Conservation (phyloP, 352 stramenopile species). For the Phytophthora ohioensis region DNA sequence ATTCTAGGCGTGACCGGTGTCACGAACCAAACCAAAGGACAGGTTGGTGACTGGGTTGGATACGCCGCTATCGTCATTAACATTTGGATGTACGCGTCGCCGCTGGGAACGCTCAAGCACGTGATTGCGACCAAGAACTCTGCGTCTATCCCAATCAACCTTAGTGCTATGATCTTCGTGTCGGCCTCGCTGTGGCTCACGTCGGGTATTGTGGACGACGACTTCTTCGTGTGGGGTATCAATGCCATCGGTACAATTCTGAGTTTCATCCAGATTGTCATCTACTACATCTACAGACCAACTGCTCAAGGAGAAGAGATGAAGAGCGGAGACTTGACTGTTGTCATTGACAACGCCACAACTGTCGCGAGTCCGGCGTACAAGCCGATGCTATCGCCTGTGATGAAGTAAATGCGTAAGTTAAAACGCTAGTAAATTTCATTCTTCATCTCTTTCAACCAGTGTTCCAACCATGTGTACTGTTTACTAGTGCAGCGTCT, state of each 20-base stretch:
- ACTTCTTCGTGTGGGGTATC: conserved; percentile 54
- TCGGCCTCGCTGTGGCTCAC: conserved; percentile 60
- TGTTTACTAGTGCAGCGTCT: too few species aligned
- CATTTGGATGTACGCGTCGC: conserved; percentile 62
- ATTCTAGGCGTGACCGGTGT: conserved; percentile 42
- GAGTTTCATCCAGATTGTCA: conserved; percentile 49
- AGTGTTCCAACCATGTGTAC: too few species aligned
- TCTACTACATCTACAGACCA: conserved; percentile 56
- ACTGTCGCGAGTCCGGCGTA: conserved; percentile 17
- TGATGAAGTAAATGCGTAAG: neutral
- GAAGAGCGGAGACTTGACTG: conserved; percentile 6
- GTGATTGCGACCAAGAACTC: conserved; percentile 53
- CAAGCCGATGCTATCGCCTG: conserved; percentile 12
- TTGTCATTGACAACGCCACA: conserved; percentile 20
- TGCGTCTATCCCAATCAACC: conserved; percentile 56
- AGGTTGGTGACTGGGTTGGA: conserved; percentile 31
- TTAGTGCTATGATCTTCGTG: conserved; percentile 50
- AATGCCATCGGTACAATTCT: conserved; percentile 50
- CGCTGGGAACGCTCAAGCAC: conserved; percentile 49
- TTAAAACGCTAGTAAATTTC: too few species aligned
- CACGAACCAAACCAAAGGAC: conserved; percentile 36
- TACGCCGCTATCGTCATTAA: conserved; percentile 53
- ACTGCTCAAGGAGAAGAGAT: neutral
- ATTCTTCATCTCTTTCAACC: too few species aligned
- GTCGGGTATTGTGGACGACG: conserved; percentile 50